Conservation (phyloP, 192 early-diverging fungal species). For the Diversispora eburnea region DNA sequence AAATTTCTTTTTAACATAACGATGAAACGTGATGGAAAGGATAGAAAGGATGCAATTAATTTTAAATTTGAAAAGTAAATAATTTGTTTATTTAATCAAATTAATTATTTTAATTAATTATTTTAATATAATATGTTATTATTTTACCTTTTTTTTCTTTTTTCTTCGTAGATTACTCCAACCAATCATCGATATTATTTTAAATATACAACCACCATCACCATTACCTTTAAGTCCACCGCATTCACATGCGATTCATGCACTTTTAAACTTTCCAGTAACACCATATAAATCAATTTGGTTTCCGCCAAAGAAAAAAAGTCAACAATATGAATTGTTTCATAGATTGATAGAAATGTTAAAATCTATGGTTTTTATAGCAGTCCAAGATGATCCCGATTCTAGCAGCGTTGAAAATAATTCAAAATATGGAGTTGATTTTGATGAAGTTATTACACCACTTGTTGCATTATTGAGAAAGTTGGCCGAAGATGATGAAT, state of each 20-base stretch:
- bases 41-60: conserved; percentile 1
- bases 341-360: conserved; percentile 38
- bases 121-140: background rate
- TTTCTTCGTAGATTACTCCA: conserved; percentile 35
- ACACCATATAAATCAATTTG: conserved; percentile 32
- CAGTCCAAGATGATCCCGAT: conserved; percentile 46
- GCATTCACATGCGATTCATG: conserved; percentile 75
- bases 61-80: conserved; percentile 38
- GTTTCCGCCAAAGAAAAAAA: conserved; percentile 32
- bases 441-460: conserved; percentile 68
- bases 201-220: conserved; percentile 32
- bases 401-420: conserved; percentile 33
- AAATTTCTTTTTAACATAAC: conserved; percentile 56
- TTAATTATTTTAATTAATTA: background rate
- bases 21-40: conserved; percentile 27
- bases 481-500: conserved; percentile 50
- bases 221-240: conserved; percentile 64
- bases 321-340: conserved; percentile 28
- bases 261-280: conserved; percentile 58
- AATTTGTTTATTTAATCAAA: background rate
- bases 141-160: background rate
- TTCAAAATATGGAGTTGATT: conserved; percentile 33
- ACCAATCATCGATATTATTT: conserved; percentile 45
- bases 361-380: conserved; percentile 26
- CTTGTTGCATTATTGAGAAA: conserved; percentile 61